Conservation (phyloP, 2,329 filamentous ascomycete genomes). For the Ophiocordyceps polyrhachis-furcata region DNA sequence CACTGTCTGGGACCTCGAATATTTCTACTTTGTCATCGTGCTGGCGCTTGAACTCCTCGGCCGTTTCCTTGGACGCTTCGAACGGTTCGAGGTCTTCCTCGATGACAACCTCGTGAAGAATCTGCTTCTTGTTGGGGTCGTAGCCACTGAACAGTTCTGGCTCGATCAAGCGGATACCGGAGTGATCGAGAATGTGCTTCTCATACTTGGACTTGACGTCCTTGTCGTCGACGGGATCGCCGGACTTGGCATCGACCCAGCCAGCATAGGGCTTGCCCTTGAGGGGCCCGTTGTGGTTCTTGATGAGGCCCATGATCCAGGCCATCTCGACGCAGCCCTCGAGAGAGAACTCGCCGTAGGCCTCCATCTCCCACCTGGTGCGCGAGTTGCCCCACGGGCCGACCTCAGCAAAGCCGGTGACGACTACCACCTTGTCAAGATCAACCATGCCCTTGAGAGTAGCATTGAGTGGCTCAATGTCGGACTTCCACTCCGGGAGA, state of each 20-base stretch:
- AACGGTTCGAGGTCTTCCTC: slow-evolving; percentile 95
- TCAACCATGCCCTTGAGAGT: slow-evolving; percentile 96
- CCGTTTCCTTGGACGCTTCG: slow-evolving; percentile 91
- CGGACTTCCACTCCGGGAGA: slow-evolving; percentile 78
- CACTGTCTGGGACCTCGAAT: slow-evolving; percentile 84
- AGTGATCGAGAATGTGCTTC: slow-evolving; percentile 88
- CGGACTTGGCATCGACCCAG: slow-evolving; percentile 88
- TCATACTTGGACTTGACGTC: slow-evolving; percentile 97
- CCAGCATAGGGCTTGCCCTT: slow-evolving; percentile 95
- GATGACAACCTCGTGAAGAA: slow-evolving; percentile 94
- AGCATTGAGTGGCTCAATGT: slow-evolving; percentile 74
- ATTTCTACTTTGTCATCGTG: slow-evolving; percentile 96
- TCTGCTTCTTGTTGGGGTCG: slow-evolving; percentile 95
- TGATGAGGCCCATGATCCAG: slow-evolving; percentile 99
- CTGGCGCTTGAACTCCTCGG: slow-evolving; percentile 90
- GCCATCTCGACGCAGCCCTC: slow-evolving; percentile 99
- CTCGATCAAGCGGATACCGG: slow-evolving; percentile 93
- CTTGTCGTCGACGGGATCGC: slow-evolving; percentile 93
- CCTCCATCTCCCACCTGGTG: slow-evolving; percentile 99
- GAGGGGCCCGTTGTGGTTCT: slow-evolving; percentile 89
- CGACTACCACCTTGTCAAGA: slow-evolving; percentile 91
- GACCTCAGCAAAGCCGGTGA: slow-evolving; percentile 90
- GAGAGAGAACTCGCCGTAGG: slow-evolving; percentile 85
- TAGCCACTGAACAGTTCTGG: slow-evolving; percentile 94
- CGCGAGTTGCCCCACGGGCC: slow-evolving; percentile 97